Evolutionary conservation across 225 moss, liverwort and hornwort genomes (phyloP), one percentile per base, ranked within the genome.

Genomic region (Physcomitrellopsis africana): DNA sequence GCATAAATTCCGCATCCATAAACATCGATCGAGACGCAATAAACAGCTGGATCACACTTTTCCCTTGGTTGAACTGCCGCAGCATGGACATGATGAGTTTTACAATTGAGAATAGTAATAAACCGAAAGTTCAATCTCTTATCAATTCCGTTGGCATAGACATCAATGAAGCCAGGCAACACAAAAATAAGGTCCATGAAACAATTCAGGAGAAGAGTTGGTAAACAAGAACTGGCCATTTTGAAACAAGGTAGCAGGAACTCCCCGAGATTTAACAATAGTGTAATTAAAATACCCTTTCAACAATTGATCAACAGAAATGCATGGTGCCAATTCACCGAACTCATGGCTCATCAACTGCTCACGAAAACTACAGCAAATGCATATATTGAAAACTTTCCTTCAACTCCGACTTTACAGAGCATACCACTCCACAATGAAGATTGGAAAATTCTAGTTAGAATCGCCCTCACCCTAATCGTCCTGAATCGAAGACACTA

Each of bases 1-100:
- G 84, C 92, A 93, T 97, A 54, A 92, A 67, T 69, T 97, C 91
- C 69, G 90, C 81, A 83, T 97, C 85, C 85, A 97, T 92, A 70
- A 97, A 97, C 92, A 97, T 97, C 65, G 94, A 94, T 67, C 89
- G 91, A 29, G 96, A 93, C 70, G 96, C 91, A 67, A 97, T 89
- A 76, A 94, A 97, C 22, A 84, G 84, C 78, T 91, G 94, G 86
- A 93, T 84, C 41, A 91, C 87, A 76, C 92, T 93, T 54, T 83
- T 80, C 45, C 96, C 96, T 81, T 82, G 77, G 78, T 94, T 94
- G 87, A 97, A 97, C 96, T 96, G 94, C 67, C 77, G 77, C 72
- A 63, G 54, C 53, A 55, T 65, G 60, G 49, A 45, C 52, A 63
- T 23, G 16, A 57, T 42, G 42, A 51, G 56, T 46, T 65, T 48